phyloP scores from a whole-genome alignment of 768 basidiomycete genomes.

The Trametes cubensis region DNA sequence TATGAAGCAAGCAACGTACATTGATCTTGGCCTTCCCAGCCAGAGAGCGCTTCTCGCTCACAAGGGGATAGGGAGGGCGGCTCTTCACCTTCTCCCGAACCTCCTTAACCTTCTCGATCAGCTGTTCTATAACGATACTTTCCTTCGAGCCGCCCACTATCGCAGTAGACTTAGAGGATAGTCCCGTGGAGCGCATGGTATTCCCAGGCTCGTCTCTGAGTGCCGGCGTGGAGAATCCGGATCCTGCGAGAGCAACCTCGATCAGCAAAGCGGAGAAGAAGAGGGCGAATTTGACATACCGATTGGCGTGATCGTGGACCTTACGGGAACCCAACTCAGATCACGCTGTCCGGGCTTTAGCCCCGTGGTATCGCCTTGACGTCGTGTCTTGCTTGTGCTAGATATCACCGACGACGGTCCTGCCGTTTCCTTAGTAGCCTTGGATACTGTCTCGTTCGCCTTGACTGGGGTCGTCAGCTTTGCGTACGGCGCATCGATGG shows the following conservation, averaged over 20 bases:
- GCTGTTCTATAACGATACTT: not conserved
- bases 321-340: not conserved
- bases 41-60: not conserved
- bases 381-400: not conserved
- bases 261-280: not conserved
- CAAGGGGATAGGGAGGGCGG: not conserved
- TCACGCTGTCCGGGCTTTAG: too few species aligned
- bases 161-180: too few species aligned
- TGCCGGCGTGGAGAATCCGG: too few species aligned
- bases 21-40: not conserved
- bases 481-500: slow-evolving; percentile 9
- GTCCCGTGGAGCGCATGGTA: too few species aligned
- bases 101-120: not conserved
- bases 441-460: not conserved
- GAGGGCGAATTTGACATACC: not conserved
- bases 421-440: not conserved
- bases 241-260: too few species aligned
- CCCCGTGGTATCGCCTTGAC: too few species aligned
- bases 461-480: not conserved
- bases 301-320: slow-evolving; percentile 5
- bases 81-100: not conserved
- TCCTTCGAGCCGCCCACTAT: not conserved
- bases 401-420: not conserved
- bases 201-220: too few species aligned
- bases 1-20: not conserved